phyloP scores from a whole-genome alignment of 176 grass and related monocot species.

The Pontederia paniculata region DNA sequence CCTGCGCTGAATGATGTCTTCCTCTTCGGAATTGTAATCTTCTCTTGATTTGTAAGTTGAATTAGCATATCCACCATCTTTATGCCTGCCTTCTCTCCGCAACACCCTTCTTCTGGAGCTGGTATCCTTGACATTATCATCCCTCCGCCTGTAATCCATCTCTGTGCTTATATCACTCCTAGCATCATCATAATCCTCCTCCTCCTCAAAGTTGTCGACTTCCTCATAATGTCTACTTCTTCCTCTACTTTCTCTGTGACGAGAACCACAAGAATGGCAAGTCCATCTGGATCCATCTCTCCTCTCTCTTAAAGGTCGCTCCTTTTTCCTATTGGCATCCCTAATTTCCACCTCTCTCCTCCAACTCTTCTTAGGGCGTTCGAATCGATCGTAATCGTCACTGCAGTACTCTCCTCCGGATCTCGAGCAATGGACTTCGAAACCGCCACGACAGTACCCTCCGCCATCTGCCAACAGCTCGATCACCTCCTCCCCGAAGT shows the following conservation, averaged over 20 bases:
- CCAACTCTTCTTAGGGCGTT: neutral
- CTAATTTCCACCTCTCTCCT: neutral
- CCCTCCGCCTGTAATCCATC: neutral
- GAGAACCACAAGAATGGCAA: neutral
- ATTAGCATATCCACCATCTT: neutral
- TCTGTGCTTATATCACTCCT: neutral
- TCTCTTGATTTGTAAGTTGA: neutral
- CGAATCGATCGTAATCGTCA: neutral
- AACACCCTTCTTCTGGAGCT: neutral
- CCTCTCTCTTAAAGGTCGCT: conserved; percentile 8
- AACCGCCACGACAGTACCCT: no score
- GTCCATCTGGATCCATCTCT: conserved; percentile 3
- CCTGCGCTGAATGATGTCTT: neutral
- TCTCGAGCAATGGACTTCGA: no score
- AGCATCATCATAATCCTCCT: neutral
- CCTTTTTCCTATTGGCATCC: neutral
- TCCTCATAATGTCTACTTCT: neutral
- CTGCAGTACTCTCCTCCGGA: neutral
- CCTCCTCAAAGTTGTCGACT: neutral
- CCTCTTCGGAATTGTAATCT: neutral
- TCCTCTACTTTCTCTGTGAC: neutral
- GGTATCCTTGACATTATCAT: neutral
- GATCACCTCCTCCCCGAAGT: neutral
- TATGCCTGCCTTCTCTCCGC: neutral
- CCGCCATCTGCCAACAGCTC: no score